Evolutionary conservation across 1,284 basidiomycete genomes (phyloP).

Genomic region (Athelia psychrophila): DNA sequence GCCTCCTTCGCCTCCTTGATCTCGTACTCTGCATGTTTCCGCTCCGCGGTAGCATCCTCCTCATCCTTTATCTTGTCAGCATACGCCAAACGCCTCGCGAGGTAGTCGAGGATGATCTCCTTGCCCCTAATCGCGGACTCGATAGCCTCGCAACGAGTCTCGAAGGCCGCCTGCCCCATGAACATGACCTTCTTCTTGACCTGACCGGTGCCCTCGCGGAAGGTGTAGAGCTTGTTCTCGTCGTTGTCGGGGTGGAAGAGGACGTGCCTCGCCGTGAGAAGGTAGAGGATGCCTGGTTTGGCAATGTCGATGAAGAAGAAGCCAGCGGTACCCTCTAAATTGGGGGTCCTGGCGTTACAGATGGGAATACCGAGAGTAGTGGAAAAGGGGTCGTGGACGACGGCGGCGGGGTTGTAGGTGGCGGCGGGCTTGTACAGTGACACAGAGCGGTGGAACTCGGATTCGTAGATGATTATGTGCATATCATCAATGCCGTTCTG

Average conservation of each 20-base stretch:
- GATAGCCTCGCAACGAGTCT: constrained; percentile 12
- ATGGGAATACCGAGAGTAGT: constrained; percentile 8
- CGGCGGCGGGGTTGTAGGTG: constrained; percentile 3
- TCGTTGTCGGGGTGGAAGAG: constrained; percentile 16
- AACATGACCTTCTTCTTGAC: constrained; percentile 19
- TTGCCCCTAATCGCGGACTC: constrained; percentile 12
- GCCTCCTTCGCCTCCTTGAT: constrained; percentile 12
- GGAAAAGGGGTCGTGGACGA: constrained; percentile 5
- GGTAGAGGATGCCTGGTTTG: constrained; percentile 14
- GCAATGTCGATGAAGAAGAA: constrained; percentile 7
- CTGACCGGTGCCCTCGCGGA: constrained; percentile 11
- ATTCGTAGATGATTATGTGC: background rate
- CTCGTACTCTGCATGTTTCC: constrained; percentile 7
- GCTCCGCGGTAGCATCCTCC: constrained; percentile 8
- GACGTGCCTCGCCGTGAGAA: constrained; percentile 23
- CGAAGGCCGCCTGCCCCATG: constrained; percentile 17
- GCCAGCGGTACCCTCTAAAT: constrained; percentile 7
- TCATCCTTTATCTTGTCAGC: constrained; percentile 10
- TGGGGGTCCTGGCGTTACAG: constrained; percentile 1
- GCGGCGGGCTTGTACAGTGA: constrained; percentile 2
- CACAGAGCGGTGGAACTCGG: background rate
- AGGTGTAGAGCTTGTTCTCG: constrained; percentile 16
- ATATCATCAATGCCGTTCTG: background rate
- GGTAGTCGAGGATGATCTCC: constrained; percentile 7
- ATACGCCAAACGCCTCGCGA: constrained; percentile 10